Conservation (phyloP, 495 filamentous ascomycete species). For the Geopyxis carbonaria region DNA sequence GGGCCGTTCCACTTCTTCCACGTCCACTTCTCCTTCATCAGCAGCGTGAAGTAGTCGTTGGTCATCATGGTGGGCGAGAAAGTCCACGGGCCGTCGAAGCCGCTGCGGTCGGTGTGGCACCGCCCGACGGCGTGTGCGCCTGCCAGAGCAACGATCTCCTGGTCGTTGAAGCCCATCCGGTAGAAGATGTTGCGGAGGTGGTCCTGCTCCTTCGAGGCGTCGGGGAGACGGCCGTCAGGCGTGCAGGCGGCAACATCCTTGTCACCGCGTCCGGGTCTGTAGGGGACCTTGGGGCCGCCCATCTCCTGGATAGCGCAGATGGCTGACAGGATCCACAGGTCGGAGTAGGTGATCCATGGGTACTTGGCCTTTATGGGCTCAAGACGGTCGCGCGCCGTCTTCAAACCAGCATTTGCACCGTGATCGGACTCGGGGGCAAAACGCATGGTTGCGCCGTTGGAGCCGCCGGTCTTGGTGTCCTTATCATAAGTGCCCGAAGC, state of each 20-base stretch:
- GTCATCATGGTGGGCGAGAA: constrained; percentile 88
- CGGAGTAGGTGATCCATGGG: constrained; percentile 92
- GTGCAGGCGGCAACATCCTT: constrained; percentile 72
- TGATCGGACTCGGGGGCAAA: constrained; percentile 84
- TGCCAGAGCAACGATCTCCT: constrained; percentile 78
- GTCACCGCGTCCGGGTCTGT: constrained; percentile 75
- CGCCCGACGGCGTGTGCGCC: constrained; percentile 89
- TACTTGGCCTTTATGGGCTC: constrained; percentile 77
- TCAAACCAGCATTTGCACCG: constrained; percentile 85
- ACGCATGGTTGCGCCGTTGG: constrained; percentile 95
- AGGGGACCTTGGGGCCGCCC: constrained; percentile 74
- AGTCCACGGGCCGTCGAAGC: constrained; percentile 87
- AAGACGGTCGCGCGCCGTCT: constrained; percentile 75
- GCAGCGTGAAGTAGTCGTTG: constrained; percentile 83
- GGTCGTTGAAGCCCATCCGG: constrained; percentile 97
- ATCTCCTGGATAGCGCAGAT: constrained; percentile 86
- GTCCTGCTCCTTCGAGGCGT: constrained; percentile 58
- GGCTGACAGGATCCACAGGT: constrained; percentile 87
- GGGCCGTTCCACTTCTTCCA: constrained; percentile 90
- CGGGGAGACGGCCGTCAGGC: constrained; percentile 83
- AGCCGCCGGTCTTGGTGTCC: constrained; percentile 77
- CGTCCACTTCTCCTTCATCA: constrained; percentile 83
- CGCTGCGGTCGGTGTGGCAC: constrained; percentile 76
- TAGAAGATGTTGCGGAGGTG: constrained; percentile 88
- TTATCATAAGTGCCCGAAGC: constrained; percentile 77